phyloP scores from a whole-genome alignment of 2,329 filamentous ascomycete species.

The Pezicula rhizophila region DNA sequence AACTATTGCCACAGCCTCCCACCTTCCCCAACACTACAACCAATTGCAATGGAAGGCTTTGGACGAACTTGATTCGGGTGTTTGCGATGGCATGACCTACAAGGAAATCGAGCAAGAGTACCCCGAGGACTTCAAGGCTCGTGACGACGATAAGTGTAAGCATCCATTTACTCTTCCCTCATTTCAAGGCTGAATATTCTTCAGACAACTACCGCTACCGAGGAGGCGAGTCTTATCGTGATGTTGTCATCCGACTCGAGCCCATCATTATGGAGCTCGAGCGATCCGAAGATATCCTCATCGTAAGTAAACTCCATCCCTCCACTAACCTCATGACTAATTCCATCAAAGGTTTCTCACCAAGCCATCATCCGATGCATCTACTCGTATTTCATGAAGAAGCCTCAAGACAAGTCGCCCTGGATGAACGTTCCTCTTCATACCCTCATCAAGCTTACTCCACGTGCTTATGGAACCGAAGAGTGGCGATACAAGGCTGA shows the following conservation, averaged over 20 bases:
- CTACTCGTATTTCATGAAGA: constrained; percentile 98
- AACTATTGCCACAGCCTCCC: constrained; percentile 85
- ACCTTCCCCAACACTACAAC: constrained; percentile 75
- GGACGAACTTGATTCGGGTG: constrained; percentile 92
- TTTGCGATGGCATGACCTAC: constrained; percentile 86
- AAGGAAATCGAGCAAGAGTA: constrained; percentile 87
- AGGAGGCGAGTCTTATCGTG: constrained; percentile 83
- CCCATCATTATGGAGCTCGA: constrained; percentile 99
- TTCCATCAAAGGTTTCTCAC: constrained; percentile 58
- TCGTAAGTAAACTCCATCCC: constrained; percentile 37
- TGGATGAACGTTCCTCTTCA: constrained; percentile 99
- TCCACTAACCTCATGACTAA: not conserved
- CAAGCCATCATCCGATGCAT: constrained; percentile 96
- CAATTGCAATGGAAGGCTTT: constrained; percentile 98
- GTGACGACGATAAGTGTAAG: constrained; percentile 85
- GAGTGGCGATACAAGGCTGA: constrained; percentile 83
- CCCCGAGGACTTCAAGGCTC: constrained; percentile 90
- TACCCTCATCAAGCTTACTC: constrained; percentile 92
- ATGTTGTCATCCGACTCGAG: constrained; percentile 94
- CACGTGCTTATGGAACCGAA: constrained; percentile 87
- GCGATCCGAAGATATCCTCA: constrained; percentile 91
- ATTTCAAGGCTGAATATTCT: not conserved
- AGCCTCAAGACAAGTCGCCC: constrained; percentile 83
- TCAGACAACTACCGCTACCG: constrained; percentile 94
- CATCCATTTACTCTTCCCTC: not conserved